A percentile compares a stretch with the other conserved stretches of the same genome.
These are phyloP conservation scores for Chloranthus sessilifolius DNA, from an alignment of 164 flowering plant genomes.

Conservation along the genomic window DNA sequence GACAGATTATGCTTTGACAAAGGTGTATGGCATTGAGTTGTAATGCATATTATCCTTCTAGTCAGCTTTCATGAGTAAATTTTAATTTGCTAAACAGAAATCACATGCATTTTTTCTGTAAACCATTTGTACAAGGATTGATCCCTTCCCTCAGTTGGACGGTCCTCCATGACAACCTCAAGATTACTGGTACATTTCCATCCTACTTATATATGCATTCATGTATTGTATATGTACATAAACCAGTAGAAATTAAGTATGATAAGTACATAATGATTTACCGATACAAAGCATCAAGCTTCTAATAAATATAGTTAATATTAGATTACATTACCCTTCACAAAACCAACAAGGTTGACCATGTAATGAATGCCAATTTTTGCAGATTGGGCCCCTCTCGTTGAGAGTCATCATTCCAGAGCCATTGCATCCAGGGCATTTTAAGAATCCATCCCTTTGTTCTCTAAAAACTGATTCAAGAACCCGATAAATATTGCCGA, in stretches of 20 bases:
- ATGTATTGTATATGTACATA: neutral
- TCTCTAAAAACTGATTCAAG: constrained; percentile 7
- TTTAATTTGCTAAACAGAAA: no score
- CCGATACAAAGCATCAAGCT: neutral
- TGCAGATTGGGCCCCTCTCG: neutral
- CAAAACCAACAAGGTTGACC: constrained; percentile 7
- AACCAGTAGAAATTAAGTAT: neutral
- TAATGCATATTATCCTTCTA: no score
- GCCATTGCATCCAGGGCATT: constrained; percentile 8
- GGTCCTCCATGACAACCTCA: no score
- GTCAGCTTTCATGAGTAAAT: no score
- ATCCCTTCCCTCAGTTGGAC: no score
- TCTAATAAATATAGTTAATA: neutral
- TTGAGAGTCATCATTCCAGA: neutral
- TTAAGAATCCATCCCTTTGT: constrained; percentile 1
- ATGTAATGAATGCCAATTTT: neutral
- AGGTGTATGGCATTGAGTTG: no score
- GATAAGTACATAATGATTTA: neutral
- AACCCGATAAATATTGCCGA: constrained; percentile 5
- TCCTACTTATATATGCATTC: neutral
- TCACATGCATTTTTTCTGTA: no score
- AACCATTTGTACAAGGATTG: no score
- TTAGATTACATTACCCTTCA: constrained; percentile 4
- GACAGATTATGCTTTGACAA: no score
- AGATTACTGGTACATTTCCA: no score